Base-by-base conservation (phyloP, 768 basidiomycete species). In the Boletus huronensis region DNA sequence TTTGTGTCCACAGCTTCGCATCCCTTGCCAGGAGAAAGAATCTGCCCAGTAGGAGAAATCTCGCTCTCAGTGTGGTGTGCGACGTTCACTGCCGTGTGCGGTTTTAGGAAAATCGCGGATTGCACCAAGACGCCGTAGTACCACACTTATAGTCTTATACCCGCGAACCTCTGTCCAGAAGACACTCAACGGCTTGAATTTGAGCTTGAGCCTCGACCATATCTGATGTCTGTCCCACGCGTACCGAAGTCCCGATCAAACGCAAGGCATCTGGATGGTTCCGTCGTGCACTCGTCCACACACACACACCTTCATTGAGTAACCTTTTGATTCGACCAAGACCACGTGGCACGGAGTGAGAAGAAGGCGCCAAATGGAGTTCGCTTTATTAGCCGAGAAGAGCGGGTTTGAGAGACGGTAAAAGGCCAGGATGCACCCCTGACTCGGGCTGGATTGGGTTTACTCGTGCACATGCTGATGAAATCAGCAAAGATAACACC, bases 301-400 rank as follows among this genome's bases (percentile, higher is more conserved):
- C n/a, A 77, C 78, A 58, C 84, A 84, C 84, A 82, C 87, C 64
- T 85, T 9, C 17, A 19, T 36, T n/a, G 82, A 59, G 85, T 13
- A 79, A 7, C 84, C 84, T 80, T 83, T 61, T 85, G 84, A 59
- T 83, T 85, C 82, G 52, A 35, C 35, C 58, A 45, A 26, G 44
- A 52, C 25, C n/a, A n/a, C n/a, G n/a, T n/a, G n/a, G n/a, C 19
- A 55, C n/a, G 34, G 39, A 57, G 46, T 58, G 62, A 61, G 53
- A 62, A 62, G 25, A 26, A 50, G 38, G 36, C 14, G 23, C 53
- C 26, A 62, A 64, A 67, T 64, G 62, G 65, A 54, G 65, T 36
- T 55, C 46, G 14, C n/a, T 38, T 8, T 17, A 23, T 45, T 40
- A 42, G 63, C 73, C 46, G 52, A 43, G 41, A 48, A 57, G 48